These are phyloP conservation scores for Mycosphaerella sp. DNA, from an alignment of 2,329 filamentous ascomycete genomes.

Conservation along the genomic window DNA sequence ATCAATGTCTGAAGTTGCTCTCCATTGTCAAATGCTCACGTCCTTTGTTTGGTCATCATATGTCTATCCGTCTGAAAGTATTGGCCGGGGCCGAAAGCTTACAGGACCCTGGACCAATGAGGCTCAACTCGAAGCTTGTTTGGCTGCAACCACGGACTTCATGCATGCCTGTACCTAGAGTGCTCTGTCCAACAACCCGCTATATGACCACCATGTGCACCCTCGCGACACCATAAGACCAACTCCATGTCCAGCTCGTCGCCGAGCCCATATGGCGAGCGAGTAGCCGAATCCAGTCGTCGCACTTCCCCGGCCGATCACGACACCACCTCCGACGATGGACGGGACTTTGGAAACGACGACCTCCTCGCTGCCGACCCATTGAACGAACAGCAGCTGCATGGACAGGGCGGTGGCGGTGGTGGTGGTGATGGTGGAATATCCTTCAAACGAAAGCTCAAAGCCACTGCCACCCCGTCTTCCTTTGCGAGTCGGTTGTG, in stretches of 20 bases:
- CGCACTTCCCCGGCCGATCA: conserved; percentile 35
- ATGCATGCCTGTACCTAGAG: no score
- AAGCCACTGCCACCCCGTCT: conserved; percentile 33
- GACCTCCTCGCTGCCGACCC: conserved; percentile 34
- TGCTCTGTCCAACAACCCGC: no score
- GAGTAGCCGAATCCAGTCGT: conserved; percentile 41
- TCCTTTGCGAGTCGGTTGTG: conserved; percentile 44
- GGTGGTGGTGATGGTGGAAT: conserved; percentile 36
- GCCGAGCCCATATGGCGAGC: conserved; percentile 27
- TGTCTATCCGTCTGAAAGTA: conserved; percentile 36
- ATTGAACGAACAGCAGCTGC: conserved; percentile 34
- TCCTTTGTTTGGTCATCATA: conserved; percentile 16
- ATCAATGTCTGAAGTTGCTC: no score
- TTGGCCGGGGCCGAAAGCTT: not conserved
- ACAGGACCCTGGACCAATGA: not conserved
- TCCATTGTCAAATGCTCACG: no score
- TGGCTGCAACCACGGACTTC: not conserved
- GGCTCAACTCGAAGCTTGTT: not conserved
- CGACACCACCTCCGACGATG: conserved; percentile 29
- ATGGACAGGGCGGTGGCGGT: conserved; percentile 36
- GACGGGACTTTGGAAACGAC: conserved; percentile 43
- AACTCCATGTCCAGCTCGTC: conserved; percentile 36
- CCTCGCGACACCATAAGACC: conserved; percentile 18
- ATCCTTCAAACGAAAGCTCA: conserved; percentile 68
- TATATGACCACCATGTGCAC: not conserved